phyloP scores from a whole-genome alignment of 2,329 filamentous ascomycete genomes.

The Coleophoma crateriformis region DNA sequence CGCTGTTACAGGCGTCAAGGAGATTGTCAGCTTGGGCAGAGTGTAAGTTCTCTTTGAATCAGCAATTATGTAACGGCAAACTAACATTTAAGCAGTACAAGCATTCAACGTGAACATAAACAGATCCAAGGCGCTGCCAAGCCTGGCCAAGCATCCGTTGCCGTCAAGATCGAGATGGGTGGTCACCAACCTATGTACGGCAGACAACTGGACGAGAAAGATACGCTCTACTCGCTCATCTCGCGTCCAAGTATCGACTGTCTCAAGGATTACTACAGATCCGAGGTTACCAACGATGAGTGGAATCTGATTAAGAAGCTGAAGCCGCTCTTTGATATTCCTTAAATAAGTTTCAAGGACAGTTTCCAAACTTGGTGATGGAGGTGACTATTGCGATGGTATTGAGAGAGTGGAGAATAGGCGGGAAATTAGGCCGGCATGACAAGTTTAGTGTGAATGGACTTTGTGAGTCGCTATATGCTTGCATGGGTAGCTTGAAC shows the following conservation, averaged over 20 bases:
- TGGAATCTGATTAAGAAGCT: constrained; percentile 94
- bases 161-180: constrained; percentile 94
- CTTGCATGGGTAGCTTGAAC: too few relatives aligned
- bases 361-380: background rate
- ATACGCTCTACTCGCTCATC: constrained; percentile 82
- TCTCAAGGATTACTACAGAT: constrained; percentile 90
- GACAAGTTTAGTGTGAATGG: too few relatives aligned
- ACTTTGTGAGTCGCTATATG: too few relatives aligned
- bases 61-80: background rate
- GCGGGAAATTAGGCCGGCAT: background rate
- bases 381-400: background rate
- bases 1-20: constrained; percentile 71
- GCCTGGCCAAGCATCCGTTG: constrained; percentile 94
- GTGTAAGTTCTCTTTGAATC: constrained; percentile 41
- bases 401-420: background rate
- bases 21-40: constrained; percentile 80
- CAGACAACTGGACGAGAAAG: constrained; percentile 88
- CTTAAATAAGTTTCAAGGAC: constrained; percentile 5
- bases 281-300: constrained; percentile 85
- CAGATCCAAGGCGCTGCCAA: constrained; percentile 78
- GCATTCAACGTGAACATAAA: constrained; percentile 97
- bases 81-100: constrained; percentile 55
- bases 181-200: constrained; percentile 90
- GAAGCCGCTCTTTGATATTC: constrained; percentile 88
- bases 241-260: constrained; percentile 87